A percentile compares a stretch with the other conserved stretches of the same genome.
phyloP scores from a whole-genome alignment of 1,139 yeast species.

The Kazachstania sp. region DNA sequence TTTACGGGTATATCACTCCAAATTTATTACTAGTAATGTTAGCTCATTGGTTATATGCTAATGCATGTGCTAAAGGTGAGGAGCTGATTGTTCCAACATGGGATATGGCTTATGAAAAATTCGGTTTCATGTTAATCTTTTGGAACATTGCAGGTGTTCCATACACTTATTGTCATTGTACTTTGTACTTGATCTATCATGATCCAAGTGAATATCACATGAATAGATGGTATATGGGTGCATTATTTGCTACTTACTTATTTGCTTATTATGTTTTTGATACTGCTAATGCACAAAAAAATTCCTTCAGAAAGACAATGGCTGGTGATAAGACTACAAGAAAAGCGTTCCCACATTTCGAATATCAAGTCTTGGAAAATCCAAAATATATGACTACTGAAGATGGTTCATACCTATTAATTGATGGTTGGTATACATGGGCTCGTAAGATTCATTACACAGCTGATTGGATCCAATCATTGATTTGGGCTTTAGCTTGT shows the following conservation, averaged over 20 bases:
- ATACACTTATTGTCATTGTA: constrained; percentile 91
- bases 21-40: constrained; percentile 66
- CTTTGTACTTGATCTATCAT: constrained; percentile 71
- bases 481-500: constrained; percentile 87
- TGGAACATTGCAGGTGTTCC: constrained; percentile 99
- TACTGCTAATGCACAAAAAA: constrained; percentile 91
- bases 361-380: constrained; percentile 67
- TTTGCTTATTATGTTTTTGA: constrained; percentile 86
- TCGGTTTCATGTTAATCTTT: constrained; percentile 94
- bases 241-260: constrained; percentile 48
- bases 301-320: constrained; percentile 77
- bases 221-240: constrained; percentile 50
- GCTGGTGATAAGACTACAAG: constrained; percentile 69
- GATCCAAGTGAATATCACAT: constrained; percentile 74
- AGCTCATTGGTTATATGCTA: constrained; percentile 92
- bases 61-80: constrained; percentile 96
- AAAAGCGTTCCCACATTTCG: constrained; percentile 88
- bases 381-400: constrained; percentile 79
- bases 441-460: constrained; percentile 95
- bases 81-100: constrained; percentile 94
- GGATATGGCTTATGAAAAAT: constrained; percentile 99
- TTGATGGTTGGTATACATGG: constrained; percentile 89
- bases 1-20: constrained; percentile 68
- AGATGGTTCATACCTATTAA: constrained; percentile 72
- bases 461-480: constrained; percentile 80